phyloP scores from a whole-genome alignment of 106 monocot species.

The Dioscorea dumetorum region DNA sequence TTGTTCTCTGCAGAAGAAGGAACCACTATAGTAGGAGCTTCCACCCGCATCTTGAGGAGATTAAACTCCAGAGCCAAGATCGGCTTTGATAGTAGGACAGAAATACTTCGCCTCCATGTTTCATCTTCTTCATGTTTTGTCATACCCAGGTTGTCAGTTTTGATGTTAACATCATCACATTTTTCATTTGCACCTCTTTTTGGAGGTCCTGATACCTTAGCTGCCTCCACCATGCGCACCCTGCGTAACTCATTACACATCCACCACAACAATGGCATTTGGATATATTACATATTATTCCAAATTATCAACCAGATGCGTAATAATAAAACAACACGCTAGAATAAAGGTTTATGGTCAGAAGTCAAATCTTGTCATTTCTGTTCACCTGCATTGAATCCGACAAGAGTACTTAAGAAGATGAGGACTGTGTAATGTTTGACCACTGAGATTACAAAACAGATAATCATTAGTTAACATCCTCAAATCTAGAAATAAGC shows the following conservation, averaged over 20 bases:
- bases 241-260: slow-evolving; percentile 21
- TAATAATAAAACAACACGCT: neutral
- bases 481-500: neutral
- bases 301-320: neutral
- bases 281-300: neutral
- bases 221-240: slow-evolving; percentile 50
- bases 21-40: slow-evolving; percentile 46
- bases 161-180: slow-evolving; percentile 4
- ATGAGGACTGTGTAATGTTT: slow-evolving; percentile 53
- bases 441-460: slow-evolving; percentile 55
- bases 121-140: slow-evolving; percentile 12
- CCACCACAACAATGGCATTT: neutral
- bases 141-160: neutral
- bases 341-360: neutral
- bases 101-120: slow-evolving; percentile 27
- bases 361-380: neutral
- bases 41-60: slow-evolving; percentile 68
- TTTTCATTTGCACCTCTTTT: neutral
- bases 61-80: slow-evolving; percentile 73
- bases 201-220: slow-evolving; percentile 37
- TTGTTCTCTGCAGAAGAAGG: slow-evolving; percentile 10
- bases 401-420: slow-evolving; percentile 91
- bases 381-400: slow-evolving; percentile 76
- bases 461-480: slow-evolving; percentile 2
- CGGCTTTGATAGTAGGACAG: slow-evolving; percentile 70